Evolutionary conservation across 805 yeast genomes (phyloP), one percentile per base, ranked within the genome.

Genomic region (Dipodascopsis tothii): DNA sequence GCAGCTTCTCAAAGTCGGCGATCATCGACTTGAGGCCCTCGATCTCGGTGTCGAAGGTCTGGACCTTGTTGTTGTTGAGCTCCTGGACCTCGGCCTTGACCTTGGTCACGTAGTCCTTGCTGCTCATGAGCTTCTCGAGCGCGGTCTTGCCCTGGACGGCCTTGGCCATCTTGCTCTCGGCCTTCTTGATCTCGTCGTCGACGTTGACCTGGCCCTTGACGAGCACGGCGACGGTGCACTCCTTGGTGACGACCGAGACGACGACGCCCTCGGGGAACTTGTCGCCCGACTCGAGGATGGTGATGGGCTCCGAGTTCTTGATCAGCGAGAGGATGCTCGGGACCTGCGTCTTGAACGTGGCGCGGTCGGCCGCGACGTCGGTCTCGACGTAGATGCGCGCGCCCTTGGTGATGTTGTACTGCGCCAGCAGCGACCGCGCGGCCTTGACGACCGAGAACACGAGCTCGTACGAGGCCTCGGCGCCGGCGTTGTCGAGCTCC

Each of bases 201-300:
- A 88, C 75, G 64, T 90, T 96, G 55, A 92, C 80, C 62, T 83
- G 88, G 43, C 97, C 98, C 73, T 86, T 88, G 45, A 90, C 96
- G 62, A 92, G 73, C 23, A 90, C 77, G 59, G 86, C 95, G 18
- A 88, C 97, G 48, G 78, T 81, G 62, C 85, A 79, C 43, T 77
- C 82, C 39, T 94, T 81, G 46, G 78, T 76, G 46, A 90, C 85
- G 44, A 94, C 76, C 56, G 78, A 80, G 54, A 87, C 74, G 35
- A 90, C 96, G 65, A 95, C 84, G 37, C 98, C 98, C 48, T 78
- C 77, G 56, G 96, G 96, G 50, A 87, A 76, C 14, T 65, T 68
- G 20, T 66, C 64, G 14, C 65, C 66, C 20, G 21, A 5, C 27
- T 23, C 27, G 14, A 49, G 18, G 2, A 48, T 49, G 17, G 37